A percentile compares a stretch with the other conserved stretches of the same genome.
Evolutionary conservation across 371 early-diverging fungal genomes (phyloP).

Genomic region (Mortierella sp.): DNA sequence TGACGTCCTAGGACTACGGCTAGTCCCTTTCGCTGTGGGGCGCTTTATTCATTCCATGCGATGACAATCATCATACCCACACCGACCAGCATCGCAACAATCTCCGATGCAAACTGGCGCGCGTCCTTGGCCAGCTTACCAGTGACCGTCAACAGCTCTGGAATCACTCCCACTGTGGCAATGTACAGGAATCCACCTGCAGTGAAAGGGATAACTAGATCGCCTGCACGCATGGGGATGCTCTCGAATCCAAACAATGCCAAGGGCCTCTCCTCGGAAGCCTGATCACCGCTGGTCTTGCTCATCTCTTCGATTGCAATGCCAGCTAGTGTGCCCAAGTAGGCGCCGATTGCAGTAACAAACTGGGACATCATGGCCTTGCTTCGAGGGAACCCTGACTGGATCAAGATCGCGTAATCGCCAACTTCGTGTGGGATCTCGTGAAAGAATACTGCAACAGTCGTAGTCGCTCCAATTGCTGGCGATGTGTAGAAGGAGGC

Average conservation of each 20-base stretch:
- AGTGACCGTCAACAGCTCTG: constrained; percentile 79
- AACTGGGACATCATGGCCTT: constrained; percentile 88
- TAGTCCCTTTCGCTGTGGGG: too few relatives aligned
- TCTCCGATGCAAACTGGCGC: constrained; percentile 65
- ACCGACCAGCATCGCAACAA: constrained; percentile 71
- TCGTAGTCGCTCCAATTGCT: constrained; percentile 85
- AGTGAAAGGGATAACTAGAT: constrained; percentile 86
- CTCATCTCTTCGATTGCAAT: constrained; percentile 81
- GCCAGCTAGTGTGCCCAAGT: constrained; percentile 83
- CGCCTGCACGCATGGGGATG: constrained; percentile 60
- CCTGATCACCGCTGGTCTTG: constrained; percentile 42
- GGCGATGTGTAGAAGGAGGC: constrained; percentile 88
- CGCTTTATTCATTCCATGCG: constrained; percentile 64
- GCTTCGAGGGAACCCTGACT: constrained; percentile 81
- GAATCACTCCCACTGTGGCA: constrained; percentile 88
- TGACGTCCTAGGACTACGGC: too few relatives aligned
- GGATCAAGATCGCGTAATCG: constrained; percentile 90
- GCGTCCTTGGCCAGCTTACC: constrained; percentile 63
- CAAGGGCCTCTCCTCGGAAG: constrained; percentile 1
- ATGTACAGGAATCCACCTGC: constrained; percentile 93
- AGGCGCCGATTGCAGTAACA: constrained; percentile 84
- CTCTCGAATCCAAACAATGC: constrained; percentile 37
- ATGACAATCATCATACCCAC: constrained; percentile 71
- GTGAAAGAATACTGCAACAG: constrained; percentile 93
- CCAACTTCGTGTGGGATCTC: constrained; percentile 95